Base-by-base conservation (phyloP, 805 yeast species). In the Metschnikowia cubensis region DNA sequence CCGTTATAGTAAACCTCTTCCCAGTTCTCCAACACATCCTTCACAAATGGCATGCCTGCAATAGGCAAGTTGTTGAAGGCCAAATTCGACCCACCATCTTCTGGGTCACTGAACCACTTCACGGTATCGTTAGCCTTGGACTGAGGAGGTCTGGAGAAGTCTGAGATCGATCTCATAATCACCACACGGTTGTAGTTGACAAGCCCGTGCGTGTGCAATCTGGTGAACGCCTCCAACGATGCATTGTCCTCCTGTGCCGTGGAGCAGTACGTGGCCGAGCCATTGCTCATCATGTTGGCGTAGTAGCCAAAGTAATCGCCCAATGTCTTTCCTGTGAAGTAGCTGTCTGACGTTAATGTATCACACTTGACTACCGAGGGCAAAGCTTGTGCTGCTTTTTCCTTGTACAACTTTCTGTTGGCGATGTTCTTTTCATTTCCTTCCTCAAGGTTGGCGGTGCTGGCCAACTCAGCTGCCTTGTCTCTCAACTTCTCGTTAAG, bases 201-300 rank as follows among this genome's bases (percentile, higher is more conserved):
- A 52, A 81, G 70, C 8, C 83, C 85, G 56, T 69, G 71, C 51
- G 68, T 69, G 52, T 78, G 79, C 59, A 77, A 74, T 69, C 88
- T 76, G 42, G 80, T 57, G 50, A 83, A 64, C 7, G 81, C 80
- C 63, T 82, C 86, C 59, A 83, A 74, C 14, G 83, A 70, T 15
- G 87, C 87, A 61, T 81, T 79, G 61, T 83, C 88, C 64, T 83
- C 88, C 64, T 82, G 86, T 48, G 84, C 85, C 41, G 85, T 76
- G 39, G 82, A 62, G 63, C 85, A 80, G 70, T 81, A 83, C 13
- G 65, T 67, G 25, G 80, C 85, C 35, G 83, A 73, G 48, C 82
- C 83, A 59, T 83, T 83, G 56, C 86, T 77, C 62, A 82, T 63
- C 54, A 81, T 56, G 14, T 57, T 53, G 34, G 84, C 73, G 59